phyloP scores from a whole-genome alignment of 805 yeast species.

The Sugiyamaella marilandica region DNA sequence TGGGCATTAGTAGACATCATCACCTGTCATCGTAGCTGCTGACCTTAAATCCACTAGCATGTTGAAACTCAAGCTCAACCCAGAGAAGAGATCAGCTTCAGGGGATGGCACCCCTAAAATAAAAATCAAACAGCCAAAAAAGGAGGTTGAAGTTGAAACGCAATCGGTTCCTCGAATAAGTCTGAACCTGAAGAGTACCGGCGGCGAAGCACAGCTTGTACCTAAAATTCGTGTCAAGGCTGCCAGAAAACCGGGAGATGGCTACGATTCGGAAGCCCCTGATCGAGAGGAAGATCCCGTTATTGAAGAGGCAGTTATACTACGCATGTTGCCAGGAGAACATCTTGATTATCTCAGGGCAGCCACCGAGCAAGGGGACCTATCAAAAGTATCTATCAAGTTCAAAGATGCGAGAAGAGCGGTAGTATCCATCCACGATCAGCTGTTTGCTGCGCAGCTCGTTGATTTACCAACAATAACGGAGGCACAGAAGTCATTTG shows the following conservation, averaged over 20 bases:
- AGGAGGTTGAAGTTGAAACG: neutral
- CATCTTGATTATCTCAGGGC: conserved; percentile 68
- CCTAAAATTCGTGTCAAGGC: conserved; percentile 54
- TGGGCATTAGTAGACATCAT: too few relatives aligned
- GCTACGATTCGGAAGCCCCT: conserved; percentile 95
- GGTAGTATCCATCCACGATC: conserved; percentile 62
- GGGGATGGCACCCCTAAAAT: conserved; percentile 8
- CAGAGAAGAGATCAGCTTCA: conserved; percentile 11
- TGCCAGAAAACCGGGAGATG: conserved; percentile 80
- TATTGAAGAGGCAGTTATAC: conserved; percentile 76
- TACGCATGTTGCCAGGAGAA: conserved; percentile 63
- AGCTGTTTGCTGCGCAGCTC: conserved; percentile 73
- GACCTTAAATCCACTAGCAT: too few relatives aligned
- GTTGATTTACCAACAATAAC: conserved; percentile 86
- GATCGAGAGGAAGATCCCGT: conserved; percentile 93
- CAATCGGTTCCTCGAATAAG: conserved; percentile 6
- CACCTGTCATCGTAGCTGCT: too few relatives aligned
- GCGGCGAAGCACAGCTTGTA: conserved; percentile 13
- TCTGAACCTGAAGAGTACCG: conserved; percentile 8
- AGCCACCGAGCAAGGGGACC: conserved; percentile 64
- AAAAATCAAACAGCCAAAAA: conserved; percentile 8
- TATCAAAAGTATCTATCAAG: conserved; percentile 64
- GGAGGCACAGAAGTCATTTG: conserved; percentile 85
- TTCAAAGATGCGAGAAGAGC: conserved; percentile 85
- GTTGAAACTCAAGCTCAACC: conserved; percentile 26